Evolutionary conservation across 2,329 filamentous ascomycete genomes (phyloP).

Genomic region (Colletotrichum spaethianum): DNA sequence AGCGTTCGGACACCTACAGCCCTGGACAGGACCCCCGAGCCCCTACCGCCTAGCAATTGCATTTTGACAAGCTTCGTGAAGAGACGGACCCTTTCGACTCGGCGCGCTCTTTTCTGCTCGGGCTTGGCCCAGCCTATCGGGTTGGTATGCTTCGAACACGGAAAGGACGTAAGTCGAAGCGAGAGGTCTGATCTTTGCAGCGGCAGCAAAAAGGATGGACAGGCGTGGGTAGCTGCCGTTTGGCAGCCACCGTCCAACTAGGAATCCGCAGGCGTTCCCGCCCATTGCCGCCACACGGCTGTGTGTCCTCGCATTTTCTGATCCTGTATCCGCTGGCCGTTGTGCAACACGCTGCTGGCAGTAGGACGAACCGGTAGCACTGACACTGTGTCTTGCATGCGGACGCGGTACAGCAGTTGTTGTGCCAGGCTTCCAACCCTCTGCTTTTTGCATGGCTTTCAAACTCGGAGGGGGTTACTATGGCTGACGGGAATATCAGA

Average conservation of each 20-base stretch:
- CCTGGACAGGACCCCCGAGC: neutral
- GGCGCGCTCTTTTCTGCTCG: constrained; percentile 5
- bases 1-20: constrained; percentile 19
- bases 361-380: constrained; percentile 57
- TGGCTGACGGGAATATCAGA: constrained; percentile 56
- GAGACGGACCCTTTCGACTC: constrained; percentile 13
- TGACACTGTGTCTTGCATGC: constrained; percentile 51
- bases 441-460: constrained; percentile 43
- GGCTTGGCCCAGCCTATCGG: constrained; percentile 10
- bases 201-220: constrained; percentile 21
- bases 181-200: constrained; percentile 13
- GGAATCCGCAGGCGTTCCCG: constrained; percentile 49
- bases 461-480: constrained; percentile 26
- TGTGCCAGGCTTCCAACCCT: constrained; percentile 50
- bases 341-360: constrained; percentile 63
- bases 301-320: constrained; percentile 54
- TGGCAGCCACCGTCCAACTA: constrained; percentile 53
- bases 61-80: constrained; percentile 8
- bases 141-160: neutral
- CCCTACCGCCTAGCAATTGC: constrained; percentile 17
- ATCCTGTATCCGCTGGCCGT: constrained; percentile 55
- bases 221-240: constrained; percentile 54
- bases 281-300: constrained; percentile 52
- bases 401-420: constrained; percentile 54
- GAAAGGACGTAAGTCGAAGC: constrained; percentile 13